Evolutionary conservation across 2,329 filamentous ascomycete species (phyloP), one percentile per base, ranked within the genome.

Genomic region (Xylaria polymorpha): DNA sequence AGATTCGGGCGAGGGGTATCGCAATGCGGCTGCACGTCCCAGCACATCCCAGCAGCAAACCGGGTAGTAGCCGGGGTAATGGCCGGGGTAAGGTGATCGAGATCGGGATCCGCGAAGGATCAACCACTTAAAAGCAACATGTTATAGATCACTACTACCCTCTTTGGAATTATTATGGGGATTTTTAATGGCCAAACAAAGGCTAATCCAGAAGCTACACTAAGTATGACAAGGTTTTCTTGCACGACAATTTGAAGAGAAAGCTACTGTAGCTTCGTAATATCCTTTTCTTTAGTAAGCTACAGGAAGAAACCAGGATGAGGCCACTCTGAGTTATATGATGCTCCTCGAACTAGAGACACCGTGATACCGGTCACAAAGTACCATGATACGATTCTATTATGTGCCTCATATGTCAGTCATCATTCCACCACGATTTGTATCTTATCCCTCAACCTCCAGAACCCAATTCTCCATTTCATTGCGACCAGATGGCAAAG

Each of bases 391-490:
- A 29, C 1, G 37, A 41, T 43, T 20, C 32, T 48, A 35, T 43
- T 12, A 37, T 15, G 32, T 43, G 39, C 32, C 18, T 39, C 44
- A n/a, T 51, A 51, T n/a, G 20, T n/a, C 41, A 43, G 18, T 18
- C 6, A 9, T 44, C 43, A 44, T 6, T 44, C 43, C 15, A n/a
- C 14, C 12, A 29, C 46, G 46, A 22, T 50, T 29, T 4, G 18
- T 29, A 50, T 35, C 25, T 32, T 32, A 32, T 53, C 29, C 61
- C 12, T 59, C 14, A 10, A 63, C 14, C 43, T 70, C 55, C 43
- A 75, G 10, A 9, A 43, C 60, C 78, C 77, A 80, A 7, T 46
- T 64, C 55, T 79, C 78, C 77, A 78, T 76, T 51, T 77, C 77
- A 53, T 61, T 60, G 12, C 78, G 70, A 2, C 77, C 76, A 9